These are phyloP conservation scores for Solanum etuberosum DNA, from an alignment of 257 asterid genomes.

Conservation along the genomic window DNA sequence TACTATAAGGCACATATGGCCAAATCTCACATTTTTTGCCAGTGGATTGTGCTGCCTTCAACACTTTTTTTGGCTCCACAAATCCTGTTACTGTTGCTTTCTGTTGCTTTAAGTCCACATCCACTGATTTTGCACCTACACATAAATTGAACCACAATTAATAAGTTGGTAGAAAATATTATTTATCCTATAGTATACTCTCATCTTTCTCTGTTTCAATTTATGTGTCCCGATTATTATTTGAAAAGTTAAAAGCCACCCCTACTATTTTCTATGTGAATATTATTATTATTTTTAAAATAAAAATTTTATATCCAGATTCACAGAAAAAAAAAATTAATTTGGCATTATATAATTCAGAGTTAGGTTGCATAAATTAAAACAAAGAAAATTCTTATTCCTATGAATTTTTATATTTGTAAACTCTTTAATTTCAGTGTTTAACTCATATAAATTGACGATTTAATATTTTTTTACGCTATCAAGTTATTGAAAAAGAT, in stretches of 20 bases:
- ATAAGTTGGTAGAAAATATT: background rate
- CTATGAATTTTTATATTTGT: background rate
- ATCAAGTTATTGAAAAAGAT: background rate
- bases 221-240: background rate
- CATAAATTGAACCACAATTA: background rate
- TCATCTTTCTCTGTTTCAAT: background rate
- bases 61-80: conserved; percentile 68
- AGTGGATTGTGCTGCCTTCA: conserved; percentile 55
- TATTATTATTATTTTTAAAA: too few relatives aligned
- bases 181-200: background rate
- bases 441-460: too few relatives aligned
- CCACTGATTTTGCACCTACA: conserved; percentile 70
- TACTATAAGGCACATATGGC: conserved; percentile 71
- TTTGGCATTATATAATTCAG: background rate
- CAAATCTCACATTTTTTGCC: conserved; percentile 64
- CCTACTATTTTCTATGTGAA: too few relatives aligned
- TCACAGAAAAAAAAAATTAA: background rate
- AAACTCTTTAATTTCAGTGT: too few relatives aligned
- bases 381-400: background rate
- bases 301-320: too few relatives aligned
- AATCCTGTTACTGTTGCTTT: conserved; percentile 76
- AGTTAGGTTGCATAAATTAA: background rate
- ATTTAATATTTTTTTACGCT: background rate
- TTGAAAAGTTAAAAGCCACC: too few relatives aligned
- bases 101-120: conserved; percentile 68